Evolutionary conservation across 2,329 filamentous ascomycete genomes (phyloP).

Genomic region (Geosmithia flava): DNA sequence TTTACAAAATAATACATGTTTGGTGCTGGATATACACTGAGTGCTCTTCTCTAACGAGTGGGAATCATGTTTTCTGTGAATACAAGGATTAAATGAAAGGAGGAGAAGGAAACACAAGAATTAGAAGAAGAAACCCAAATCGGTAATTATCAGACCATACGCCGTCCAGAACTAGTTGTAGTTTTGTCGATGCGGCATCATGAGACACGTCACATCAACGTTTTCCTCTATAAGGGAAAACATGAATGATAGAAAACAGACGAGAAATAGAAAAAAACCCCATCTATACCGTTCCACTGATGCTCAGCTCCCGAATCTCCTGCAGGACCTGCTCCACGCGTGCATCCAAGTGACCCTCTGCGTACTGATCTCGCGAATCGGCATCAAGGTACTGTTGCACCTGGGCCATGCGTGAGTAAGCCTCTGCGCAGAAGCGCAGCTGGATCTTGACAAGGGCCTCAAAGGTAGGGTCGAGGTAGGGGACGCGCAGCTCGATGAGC

Average conservation of each 20-base stretch:
- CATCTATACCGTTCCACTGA: conserved; percentile 55
- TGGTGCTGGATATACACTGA: not conserved
- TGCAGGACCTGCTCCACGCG: conserved; percentile 91
- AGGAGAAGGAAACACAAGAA: not conserved
- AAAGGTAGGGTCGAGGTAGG: conserved; percentile 93
- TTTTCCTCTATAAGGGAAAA: not conserved
- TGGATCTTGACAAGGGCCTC: conserved; percentile 99
- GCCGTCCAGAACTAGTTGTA: not conserved
- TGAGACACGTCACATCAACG: not conserved
- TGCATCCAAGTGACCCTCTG: conserved; percentile 80
- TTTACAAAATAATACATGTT: not conserved
- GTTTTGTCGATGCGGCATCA: not conserved
- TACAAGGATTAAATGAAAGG: not conserved
- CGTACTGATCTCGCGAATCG: conserved; percentile 92
- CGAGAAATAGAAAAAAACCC: not conserved
- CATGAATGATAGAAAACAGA: not conserved
- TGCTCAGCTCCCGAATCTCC: conserved; percentile 93
- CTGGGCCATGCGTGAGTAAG: conserved; percentile 95
- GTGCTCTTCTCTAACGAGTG: no score
- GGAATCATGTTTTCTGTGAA: not conserved
- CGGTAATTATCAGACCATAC: not conserved
- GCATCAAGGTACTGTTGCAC: conserved; percentile 97
- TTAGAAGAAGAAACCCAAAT: not conserved
- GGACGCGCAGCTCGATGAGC: conserved; percentile 90
- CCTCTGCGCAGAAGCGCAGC: conserved; percentile 92